Evolutionary conservation across 139 green algal genomes (phyloP), one percentile per base, ranked within the genome.

Genomic region (Protoeuglena noctilucae): DNA sequence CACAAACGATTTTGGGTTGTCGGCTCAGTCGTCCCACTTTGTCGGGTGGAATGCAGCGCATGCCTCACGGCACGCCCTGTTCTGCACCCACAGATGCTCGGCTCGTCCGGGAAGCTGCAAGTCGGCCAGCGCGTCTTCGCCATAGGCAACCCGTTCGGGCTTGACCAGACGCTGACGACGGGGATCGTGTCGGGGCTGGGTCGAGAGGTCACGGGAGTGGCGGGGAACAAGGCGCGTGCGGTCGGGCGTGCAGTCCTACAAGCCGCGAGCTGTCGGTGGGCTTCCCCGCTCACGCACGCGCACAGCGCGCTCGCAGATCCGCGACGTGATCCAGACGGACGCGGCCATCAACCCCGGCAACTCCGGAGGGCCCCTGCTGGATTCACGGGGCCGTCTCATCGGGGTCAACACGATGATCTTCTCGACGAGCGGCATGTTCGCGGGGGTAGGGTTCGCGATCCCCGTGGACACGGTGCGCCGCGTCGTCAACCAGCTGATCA

Each of bases 371-470:
- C 56, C 64, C 4, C 60, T 80, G 53, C 67, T 77, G 26, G 76
- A 84, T 54, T 71, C 51, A 45, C 57, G 59, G 5, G 81, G 81
- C 2, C 43, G 64, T 1, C 57, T 88, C 12, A 77, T 89, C 17
- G 81, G 80, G 31, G 80, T 90, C 50, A 88, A 88, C 65, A 87
- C 81, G 3, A 77, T 81, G 4, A 82, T 84, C n/a, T 70, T 67
- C 19, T 64, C 74, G 9, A 43, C 34, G 34, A 43, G 34, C 34
- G 34, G 34, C 9, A 19, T 12, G 34, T 43, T 12, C 34, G 30
- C 55, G 17, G 79, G 79, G 3, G 69, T 88, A 26, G 77, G 78
- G 0, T 89, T 87, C 61, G 81, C 79, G 3, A 80, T 89, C 23
- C 78, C 76, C 19, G 73, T 81, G 1, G 74, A 86, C 57, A 72